Base-by-base conservation (phyloP, 352 stramenopile genomes). In the Globisporangium rhizosaccharum region DNA sequence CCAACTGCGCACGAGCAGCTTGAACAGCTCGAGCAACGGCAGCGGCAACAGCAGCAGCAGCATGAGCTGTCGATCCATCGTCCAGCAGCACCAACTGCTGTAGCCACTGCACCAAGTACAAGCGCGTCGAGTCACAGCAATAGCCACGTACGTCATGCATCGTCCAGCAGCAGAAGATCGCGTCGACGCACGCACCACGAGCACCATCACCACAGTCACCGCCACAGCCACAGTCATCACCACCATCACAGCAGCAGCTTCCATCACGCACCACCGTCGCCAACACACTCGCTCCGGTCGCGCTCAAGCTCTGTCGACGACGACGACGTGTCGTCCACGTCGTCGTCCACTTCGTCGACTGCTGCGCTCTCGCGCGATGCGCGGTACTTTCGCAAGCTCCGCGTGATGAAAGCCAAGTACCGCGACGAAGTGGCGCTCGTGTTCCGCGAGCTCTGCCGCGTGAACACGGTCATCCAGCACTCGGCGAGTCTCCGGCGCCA, bases 381-480 rank as follows among this genome's bases (percentile, higher is more conserved):
- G 52, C 67, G 73, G 57, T 93, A 93, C 59, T 89, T 89, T 54
- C 65, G 71, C 12, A 84, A 84, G 39, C 71, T 93, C 18, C 70
- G 70, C 17, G 65, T 75, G 20, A 90, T 93, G 79, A 85, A 87
- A 50, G 74, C 46, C 14, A 70, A 82, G 61, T 93, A 93, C 59
- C 82, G 84, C 14, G 81, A 93, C 58, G 80, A 91, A 67, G 78
- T 93, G 18, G 82, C 82, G 30, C 61, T 93, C 53, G 84, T 93
- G 41, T 90, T 85, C 56, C 79, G 79, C 11, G 84, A 93, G 57
- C 71, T 93, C 30, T 90, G 81, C 46, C 81, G 82, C 49, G 79
- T 93, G 48, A 90, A 90, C 56, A 81, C 75, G 42, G 79, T 91
- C 56, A 93, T 91, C 58, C 79, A 88, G 58, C 73, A 88, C 66